Conservation (phyloP, 176 grass and related monocot species). For the Puccinellia tenuiflora region DNA sequence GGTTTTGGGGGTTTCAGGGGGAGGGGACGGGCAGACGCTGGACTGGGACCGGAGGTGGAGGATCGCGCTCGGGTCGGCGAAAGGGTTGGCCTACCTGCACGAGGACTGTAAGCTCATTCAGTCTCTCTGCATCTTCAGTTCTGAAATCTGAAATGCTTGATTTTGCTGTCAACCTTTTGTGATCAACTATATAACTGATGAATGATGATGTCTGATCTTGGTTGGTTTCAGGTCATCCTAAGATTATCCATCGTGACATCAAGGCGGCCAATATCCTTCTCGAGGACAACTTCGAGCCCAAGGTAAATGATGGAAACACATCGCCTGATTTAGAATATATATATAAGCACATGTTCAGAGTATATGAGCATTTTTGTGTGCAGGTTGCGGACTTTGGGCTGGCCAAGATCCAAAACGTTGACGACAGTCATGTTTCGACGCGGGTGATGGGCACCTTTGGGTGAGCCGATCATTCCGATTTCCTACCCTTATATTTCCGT, state of each 20-base stretch:
- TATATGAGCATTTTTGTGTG: background rate
- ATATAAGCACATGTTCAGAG: background rate
- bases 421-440: constrained; percentile 54
- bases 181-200: background rate
- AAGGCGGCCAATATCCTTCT: constrained; percentile 91
- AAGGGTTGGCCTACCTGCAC: constrained; percentile 79
- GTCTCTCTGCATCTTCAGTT: background rate
- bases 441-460: constrained; percentile 78
- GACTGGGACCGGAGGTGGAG: constrained; percentile 64
- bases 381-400: constrained; percentile 94
- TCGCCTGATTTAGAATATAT: background rate
- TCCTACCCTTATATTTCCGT: background rate
- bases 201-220: background rate
- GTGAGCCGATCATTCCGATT: constrained; percentile 9
- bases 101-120: constrained; percentile 93
- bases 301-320: constrained; percentile 18
- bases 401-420: constrained; percentile 51
- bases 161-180: background rate
- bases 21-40: constrained; percentile 24
- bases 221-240: constrained; percentile 60
- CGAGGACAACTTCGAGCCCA: constrained; percentile 70
- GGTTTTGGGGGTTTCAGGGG: constrained; percentile 19
- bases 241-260: constrained; percentile 92
- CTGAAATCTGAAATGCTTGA: background rate
- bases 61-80: constrained; percentile 74